Conservation (phyloP, 139 green algal genomes). For the Micractinium sp. region DNA sequence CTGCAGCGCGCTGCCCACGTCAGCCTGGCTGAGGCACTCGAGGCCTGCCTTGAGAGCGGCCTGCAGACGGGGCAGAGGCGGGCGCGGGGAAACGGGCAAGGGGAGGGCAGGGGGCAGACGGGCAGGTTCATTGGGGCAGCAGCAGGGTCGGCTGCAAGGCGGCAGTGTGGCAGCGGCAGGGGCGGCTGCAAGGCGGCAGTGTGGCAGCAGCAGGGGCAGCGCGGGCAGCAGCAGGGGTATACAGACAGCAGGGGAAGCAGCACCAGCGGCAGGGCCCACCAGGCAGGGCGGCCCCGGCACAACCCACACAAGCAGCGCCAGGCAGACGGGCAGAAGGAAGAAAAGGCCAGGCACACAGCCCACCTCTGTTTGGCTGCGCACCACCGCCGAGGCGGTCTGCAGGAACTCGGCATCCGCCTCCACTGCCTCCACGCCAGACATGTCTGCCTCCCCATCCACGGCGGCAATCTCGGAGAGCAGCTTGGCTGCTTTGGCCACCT, state of each 20-base stretch:
- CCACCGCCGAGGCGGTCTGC: constrained; percentile 35
- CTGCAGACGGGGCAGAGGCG: constrained; percentile 39
- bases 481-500: constrained; percentile 86
- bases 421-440: constrained; percentile 63
- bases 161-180: too few relatives aligned
- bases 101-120: background rate
- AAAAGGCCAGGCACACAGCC: background rate
- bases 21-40: constrained; percentile 81
- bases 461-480: constrained; percentile 77
- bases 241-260: too few relatives aligned
- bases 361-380: constrained; percentile 71
- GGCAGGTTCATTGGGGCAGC: too few relatives aligned
- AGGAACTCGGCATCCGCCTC: constrained; percentile 74
- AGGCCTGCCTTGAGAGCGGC: constrained; percentile 77
- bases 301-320: too few relatives aligned
- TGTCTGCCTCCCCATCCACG: constrained; percentile 61
- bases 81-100: background rate
- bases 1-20: constrained; percentile 90
- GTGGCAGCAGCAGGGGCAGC: too few relatives aligned
- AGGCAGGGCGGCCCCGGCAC: too few relatives aligned
- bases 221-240: too few relatives aligned
- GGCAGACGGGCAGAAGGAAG: too few relatives aligned
- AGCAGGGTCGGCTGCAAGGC: too few relatives aligned
- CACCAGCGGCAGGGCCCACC: too few relatives aligned
- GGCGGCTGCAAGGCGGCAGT: too few relatives aligned